These are phyloP conservation scores for Helianthus tuberosus DNA, from an alignment of 129 eudicot species.

Conservation along the genomic window DNA sequence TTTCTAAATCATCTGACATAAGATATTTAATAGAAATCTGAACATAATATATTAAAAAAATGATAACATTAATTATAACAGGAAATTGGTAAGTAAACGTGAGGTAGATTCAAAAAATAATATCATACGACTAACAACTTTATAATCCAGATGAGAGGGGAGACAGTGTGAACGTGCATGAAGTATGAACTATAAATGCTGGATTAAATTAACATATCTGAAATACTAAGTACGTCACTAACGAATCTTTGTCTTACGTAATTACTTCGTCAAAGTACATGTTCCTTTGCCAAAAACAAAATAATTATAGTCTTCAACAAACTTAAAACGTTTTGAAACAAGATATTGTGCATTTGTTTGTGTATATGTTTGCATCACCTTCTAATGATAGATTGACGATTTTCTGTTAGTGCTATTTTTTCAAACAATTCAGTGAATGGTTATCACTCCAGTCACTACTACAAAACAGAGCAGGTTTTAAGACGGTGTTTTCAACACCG, in stretches of 20 bases:
- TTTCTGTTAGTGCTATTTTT: too few relatives aligned
- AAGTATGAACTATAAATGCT: slow-evolving; percentile 21
- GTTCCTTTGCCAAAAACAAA: neutral
- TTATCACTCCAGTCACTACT: too few relatives aligned
- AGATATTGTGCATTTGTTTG: neutral
- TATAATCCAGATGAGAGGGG: slow-evolving; percentile 5
- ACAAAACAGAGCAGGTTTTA: too few relatives aligned
- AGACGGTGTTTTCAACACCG: too few relatives aligned
- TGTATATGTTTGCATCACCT: neutral
- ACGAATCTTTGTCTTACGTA: slow-evolving; percentile 34
- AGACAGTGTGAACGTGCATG: slow-evolving; percentile 14
- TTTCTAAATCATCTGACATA: neutral
- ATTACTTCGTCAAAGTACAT: neutral
- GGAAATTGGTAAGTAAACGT: neutral
- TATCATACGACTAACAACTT: neutral
- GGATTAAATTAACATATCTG: neutral
- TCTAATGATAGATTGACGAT: too few relatives aligned
- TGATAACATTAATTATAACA: neutral
- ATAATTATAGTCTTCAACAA: neutral
- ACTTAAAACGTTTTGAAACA: neutral
- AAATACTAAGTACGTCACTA: slow-evolving; percentile 30
- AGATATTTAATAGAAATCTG: neutral
- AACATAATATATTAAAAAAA: neutral
- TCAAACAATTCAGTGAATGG: too few relatives aligned
- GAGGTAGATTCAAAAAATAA: neutral